Conservation (phyloP, 495 filamentous ascomycete genomes). For the Aspergillus homomorphus region DNA sequence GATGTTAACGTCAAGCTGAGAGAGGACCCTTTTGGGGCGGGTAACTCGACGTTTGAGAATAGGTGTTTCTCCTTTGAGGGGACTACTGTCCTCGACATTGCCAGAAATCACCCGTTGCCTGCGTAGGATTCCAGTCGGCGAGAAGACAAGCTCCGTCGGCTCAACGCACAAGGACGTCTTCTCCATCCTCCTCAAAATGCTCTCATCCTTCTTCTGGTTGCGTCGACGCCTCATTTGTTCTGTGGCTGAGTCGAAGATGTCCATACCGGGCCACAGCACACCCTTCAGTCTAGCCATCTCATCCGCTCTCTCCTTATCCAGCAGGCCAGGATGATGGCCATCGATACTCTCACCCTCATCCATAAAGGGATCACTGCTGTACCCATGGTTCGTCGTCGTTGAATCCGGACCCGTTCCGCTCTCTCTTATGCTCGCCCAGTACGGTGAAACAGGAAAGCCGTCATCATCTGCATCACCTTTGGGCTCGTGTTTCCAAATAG, state of each 20-base stretch:
- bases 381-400: neutral
- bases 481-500: conserved; percentile 18
- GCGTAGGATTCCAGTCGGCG: conserved; percentile 50
- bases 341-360: conserved; percentile 20
- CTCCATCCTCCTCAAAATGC: conserved; percentile 67
- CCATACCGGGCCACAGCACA: conserved; percentile 78
- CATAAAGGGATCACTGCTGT: conserved; percentile 22
- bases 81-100: conserved; percentile 50
- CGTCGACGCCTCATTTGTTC: conserved; percentile 72
- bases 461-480: conserved; percentile 12
- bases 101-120: conserved; percentile 57
- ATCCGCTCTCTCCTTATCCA: conserved; percentile 34
- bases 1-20: conserved; percentile 33
- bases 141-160: conserved; percentile 69
- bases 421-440: conserved; percentile 11
- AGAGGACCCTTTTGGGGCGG: conserved; percentile 29
- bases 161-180: conserved; percentile 63
- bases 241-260: conserved; percentile 80
- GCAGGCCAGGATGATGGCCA: conserved; percentile 13
- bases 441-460: conserved; percentile 19
- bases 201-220: conserved; percentile 81
- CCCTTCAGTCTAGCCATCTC: conserved; percentile 64
- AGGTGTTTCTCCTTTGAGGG: conserved; percentile 48
- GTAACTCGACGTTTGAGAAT: conserved; percentile 34
- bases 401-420: neutral